Base-by-base conservation (phyloP, 2,329 filamentous ascomycete species). In the Capronia americana region DNA sequence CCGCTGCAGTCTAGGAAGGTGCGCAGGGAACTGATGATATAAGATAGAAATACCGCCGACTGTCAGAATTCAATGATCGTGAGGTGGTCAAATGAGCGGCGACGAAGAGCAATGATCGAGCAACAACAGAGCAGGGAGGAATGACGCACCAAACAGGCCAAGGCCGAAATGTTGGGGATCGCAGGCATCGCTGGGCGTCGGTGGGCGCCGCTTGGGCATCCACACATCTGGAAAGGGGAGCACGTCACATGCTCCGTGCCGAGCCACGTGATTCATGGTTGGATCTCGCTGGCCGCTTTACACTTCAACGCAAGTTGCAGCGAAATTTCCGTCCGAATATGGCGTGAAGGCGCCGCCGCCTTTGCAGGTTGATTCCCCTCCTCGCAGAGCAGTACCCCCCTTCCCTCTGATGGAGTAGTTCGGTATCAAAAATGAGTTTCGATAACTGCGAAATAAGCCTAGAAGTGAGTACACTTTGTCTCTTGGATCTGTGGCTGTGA, bases 111-210 rank as follows among this genome's bases (percentile, higher is more conserved):
- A 12, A 17, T 23, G 48, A 23, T 28, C 48, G 48, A 26, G 23
- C 46, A 50, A 20, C 26, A 38, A 26, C 28, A n/a, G 20, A 63
- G 11, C 17, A 56, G 44, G 41, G 44, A 63, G 44, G 32, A 58
- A 58, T 63, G 61, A 63, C 61, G 61, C 61, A 63, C 53, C 48
- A 26, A 51, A 10, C n/a, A 61, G 46, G 14, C 17, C 20, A 53
- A 17, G 38, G 4, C 17, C 46, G 20, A 51, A 51, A 51, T 51
- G 48, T 51, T 51, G 48, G 48, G 48, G n/a, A n/a, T n/a, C n/a
- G n/a, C n/a, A n/a, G n/a, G 48, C 20, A 51, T 41, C 38, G 14
- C 38, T 38, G 11, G 34, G 38, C 38, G 4, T 17, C 14, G 30
- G 30, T 11, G 30, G 30, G 32, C 8, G 32, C 32, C 32, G 32